These are phyloP conservation scores for Hymenoscyphus linearis DNA, from an alignment of 2,329 filamentous ascomycete species.

Conservation along the genomic window DNA sequence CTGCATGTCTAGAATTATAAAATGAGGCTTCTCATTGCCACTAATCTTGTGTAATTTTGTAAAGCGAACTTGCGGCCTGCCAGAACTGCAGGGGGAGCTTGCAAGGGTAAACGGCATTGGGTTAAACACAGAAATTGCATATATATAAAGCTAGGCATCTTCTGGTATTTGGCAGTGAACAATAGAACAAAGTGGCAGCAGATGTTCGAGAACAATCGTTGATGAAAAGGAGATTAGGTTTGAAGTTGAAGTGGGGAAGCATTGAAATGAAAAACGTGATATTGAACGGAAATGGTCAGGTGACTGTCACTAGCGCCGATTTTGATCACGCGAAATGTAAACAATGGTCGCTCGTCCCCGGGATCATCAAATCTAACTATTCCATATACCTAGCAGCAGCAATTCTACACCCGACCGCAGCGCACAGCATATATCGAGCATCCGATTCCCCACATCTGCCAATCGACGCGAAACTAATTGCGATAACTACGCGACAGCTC, in stretches of 20 bases:
- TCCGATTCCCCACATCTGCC: constrained; percentile 3
- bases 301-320: not conserved
- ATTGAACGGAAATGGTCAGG: not conserved
- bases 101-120: no score
- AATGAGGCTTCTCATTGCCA: no score
- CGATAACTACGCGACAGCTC: constrained; percentile 12
- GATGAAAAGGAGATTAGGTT: not conserved
- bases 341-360: constrained; percentile 16
- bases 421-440: not conserved
- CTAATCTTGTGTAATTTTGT: no score
- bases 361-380: constrained; percentile 15
- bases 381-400: constrained; percentile 12
- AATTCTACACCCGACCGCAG: not conserved
- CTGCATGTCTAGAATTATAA: no score
- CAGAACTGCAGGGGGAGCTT: no score
- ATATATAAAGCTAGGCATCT: no score
- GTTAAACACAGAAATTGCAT: no score
- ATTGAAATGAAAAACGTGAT: not conserved
- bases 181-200: no score
- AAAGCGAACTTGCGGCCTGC: no score
- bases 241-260: not conserved
- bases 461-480: constrained; percentile 26
- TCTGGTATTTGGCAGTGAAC: no score
- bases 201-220: not conserved
- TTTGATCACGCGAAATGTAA: constrained; percentile 17